Base-by-base conservation (phyloP, 2,329 filamentous ascomycete species). In the Neurospora sp. region DNA sequence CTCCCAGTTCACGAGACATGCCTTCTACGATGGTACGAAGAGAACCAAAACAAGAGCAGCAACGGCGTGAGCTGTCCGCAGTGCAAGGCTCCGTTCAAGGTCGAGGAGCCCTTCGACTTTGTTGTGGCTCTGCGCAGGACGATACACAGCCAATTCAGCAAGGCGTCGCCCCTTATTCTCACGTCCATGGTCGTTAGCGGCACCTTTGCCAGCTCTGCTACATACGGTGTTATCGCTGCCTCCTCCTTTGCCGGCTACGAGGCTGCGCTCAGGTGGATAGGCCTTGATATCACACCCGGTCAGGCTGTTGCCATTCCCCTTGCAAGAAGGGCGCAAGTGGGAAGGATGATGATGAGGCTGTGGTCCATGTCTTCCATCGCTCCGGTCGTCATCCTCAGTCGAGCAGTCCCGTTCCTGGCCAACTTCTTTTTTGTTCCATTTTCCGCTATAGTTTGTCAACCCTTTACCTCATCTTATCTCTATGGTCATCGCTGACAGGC, bases 11-110 rank as follows among this genome's bases (percentile, higher is more conserved):
- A 99, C 78, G 93, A 98, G 79, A 87, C 89, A 71, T 97, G 94
- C 78, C 85, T 98, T 74, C 84, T 98, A 46, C 91, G 93, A 76
- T 99, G 94, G 94, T 91, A 98, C 19, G 91, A 92, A n/a, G 93
- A 97, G 77, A 88, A 23, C 52, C 28, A 62, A 13, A 62, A 17
- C 40, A 93, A 77, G 93, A 97, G 80, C 83, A 86, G 28, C 86
- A 87, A 88, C 69, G 89, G 89, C 72, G 88, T 97, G 73, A 83
- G 87, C 69, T 99, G 96, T 78, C 95, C 95, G 2, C 92, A 97
- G 73, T 99, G 96, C 85, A 96, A 97, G 79, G 86, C 89, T 1
- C 86, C 89, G 74, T 97, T 98, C 76, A 83, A 87, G 68, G 84
- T 98, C 38, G 87, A 90, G 68, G 89, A 94, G 67, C 91, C 92